Base-by-base conservation (phyloP, 108 stramenopile species). In the Skeletonema tropicum region DNA sequence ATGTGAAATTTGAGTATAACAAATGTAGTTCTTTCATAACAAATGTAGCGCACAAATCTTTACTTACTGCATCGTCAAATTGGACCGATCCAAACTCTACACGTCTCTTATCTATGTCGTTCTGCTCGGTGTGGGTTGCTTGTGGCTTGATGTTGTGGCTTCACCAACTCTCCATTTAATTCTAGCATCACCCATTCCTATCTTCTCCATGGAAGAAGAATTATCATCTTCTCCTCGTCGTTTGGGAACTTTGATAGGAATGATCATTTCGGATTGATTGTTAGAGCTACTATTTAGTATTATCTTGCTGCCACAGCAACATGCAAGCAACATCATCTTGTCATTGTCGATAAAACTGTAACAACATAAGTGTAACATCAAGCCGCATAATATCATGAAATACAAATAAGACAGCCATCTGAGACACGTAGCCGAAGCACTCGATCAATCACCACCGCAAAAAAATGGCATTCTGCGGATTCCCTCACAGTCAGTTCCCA, bases 111-210 rank as follows among this genome's bases (percentile, higher is more conserved):
- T 35, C 39, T 19, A 46, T 77, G n/a, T 77, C 67, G 60, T 31
- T 66, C 46, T 39, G 57, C 13, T 14, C 66, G 38, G 19, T 9
- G 5, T 57, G 9, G 8, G 62, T 29, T 45, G 62, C n/a, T 45
- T 66, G 70, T 19, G 42, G 85, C 76, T 14, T 79, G 70, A 58
- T 83, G 76, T 29, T 76, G 39, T 17, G 89, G 89, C 57, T 77
- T 58, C 49, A 89, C 55, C 46, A 92, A 57, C 72, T 92, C 89
- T 21, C 89, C 89, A 63, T 92, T 92, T 55, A 92, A 64, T 74
- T 92, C 89, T 25, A 92, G 55, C 86, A 90, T 87, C 12, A 88
- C 88, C 83, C 88, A 92, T 72, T 92, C 26, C 91, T 33, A 69
- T 49, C 25, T 74, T 41, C 21, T 68, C 72, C 60, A 71, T 66